Conservation (phyloP, 2,329 filamentous ascomycete species). For the Fusarium fracticaudum region DNA sequence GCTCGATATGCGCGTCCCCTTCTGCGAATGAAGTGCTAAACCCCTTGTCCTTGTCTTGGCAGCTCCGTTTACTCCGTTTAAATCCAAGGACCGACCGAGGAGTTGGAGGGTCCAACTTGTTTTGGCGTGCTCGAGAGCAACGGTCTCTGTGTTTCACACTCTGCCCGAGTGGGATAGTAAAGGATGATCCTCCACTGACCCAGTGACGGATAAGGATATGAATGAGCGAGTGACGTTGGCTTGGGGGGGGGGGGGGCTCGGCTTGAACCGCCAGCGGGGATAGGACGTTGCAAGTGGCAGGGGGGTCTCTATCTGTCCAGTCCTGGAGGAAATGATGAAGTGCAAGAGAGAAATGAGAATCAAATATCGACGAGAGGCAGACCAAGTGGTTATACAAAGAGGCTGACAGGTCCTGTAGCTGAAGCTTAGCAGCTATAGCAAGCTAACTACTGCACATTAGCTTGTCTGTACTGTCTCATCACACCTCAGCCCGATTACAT, state of each 20-base stretch:
- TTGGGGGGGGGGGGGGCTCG: slow-evolving; percentile 25
- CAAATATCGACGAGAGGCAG: slow-evolving; percentile 1
- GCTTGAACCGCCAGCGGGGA: slow-evolving; percentile 24
- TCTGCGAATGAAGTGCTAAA: neutral
- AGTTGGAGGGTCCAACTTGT: slow-evolving; percentile 6
- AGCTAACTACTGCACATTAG: neutral
- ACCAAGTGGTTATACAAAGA: slow-evolving; percentile 3
- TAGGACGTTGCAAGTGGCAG: neutral
- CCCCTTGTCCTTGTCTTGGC: slow-evolving; percentile 15
- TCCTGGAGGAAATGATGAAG: slow-evolving; percentile 3
- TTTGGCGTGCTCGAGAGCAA: slow-evolving; percentile 4
- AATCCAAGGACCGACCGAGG: slow-evolving; percentile 12
- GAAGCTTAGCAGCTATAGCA: neutral
- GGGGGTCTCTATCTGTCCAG: neutral
- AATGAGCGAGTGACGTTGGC: slow-evolving; percentile 30
- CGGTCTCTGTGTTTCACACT: slow-evolving; percentile 28
- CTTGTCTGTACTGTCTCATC: neutral
- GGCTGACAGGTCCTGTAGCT: neutral
- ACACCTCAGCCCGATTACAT: slow-evolving; percentile 21
- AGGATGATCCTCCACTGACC: slow-evolving; percentile 28
- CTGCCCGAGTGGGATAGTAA: slow-evolving; percentile 10
- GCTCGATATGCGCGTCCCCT: slow-evolving; percentile 3
- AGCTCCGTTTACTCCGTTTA: slow-evolving; percentile 6
- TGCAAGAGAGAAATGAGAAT: slow-evolving; percentile 8
- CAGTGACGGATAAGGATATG: slow-evolving; percentile 20